phyloP scores from a whole-genome alignment of 192 early-diverging fungal species.

The Backusella macrospora region DNA sequence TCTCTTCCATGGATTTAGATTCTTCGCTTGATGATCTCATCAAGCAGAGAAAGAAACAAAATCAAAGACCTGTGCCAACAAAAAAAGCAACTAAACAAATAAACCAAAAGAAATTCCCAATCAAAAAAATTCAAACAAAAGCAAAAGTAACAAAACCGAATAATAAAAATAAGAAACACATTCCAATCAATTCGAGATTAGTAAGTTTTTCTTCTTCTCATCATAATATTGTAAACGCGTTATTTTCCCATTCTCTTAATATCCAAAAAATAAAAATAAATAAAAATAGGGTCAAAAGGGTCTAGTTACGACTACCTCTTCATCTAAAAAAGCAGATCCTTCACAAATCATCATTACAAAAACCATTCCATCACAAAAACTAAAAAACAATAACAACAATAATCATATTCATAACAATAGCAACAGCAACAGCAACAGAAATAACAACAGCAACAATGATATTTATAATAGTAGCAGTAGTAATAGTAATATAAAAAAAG shows the following conservation, averaged over 20 bases:
- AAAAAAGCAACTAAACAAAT: not conserved
- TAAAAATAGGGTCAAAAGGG: not conserved
- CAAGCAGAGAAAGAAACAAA: slow-evolving; percentile 34
- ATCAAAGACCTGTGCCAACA: slow-evolving; percentile 29
- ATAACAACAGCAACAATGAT: too few relatives aligned
- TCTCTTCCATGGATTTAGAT: slow-evolving; percentile 42
- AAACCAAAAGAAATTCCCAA: slow-evolving; percentile 6
- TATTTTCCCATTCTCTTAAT: not conserved
- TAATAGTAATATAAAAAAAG: not conserved
- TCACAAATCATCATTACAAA: slow-evolving; percentile 36
- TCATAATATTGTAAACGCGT: not conserved
- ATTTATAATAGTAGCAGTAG: not conserved
- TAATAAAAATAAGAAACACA: slow-evolving; percentile 1
- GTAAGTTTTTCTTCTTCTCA: not conserved
- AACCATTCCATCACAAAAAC: slow-evolving; percentile 17
- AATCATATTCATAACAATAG: not conserved
- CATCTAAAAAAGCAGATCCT: slow-evolving; percentile 17
- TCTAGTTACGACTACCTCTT: not conserved
- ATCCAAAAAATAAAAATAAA: too few relatives aligned
- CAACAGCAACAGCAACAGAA: not conserved
- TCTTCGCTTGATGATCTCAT: slow-evolving; percentile 47
- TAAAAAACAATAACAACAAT: not conserved
- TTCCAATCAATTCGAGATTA: slow-evolving; percentile 9
- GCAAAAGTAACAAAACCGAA: slow-evolving; percentile 5
- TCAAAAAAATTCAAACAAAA: slow-evolving; percentile 11